These are phyloP conservation scores for Sporopachydermia quercuum DNA, from an alignment of 805 yeast species.

Conservation along the genomic window DNA sequence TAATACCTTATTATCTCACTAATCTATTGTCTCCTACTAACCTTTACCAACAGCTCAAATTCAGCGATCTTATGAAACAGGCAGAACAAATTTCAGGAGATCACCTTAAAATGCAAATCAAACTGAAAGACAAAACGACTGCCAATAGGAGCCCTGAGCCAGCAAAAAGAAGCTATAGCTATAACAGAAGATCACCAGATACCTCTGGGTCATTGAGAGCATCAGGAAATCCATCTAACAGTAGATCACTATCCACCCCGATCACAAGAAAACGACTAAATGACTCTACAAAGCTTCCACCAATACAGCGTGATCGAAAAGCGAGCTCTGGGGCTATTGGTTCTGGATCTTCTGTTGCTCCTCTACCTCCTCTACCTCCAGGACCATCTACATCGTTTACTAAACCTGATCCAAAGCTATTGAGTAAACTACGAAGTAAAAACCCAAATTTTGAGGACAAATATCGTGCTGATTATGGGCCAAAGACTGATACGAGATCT, in stretches of 20 bases:
- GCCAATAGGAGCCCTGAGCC: background rate
- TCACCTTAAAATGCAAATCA: constrained; percentile 28
- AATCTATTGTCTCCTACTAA: background rate
- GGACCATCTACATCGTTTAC: background rate
- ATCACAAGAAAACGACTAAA: background rate
- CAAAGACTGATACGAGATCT: background rate
- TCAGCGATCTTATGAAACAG: constrained; percentile 53
- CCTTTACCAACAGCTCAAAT: constrained; percentile 29
- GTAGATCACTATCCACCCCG: too few relatives aligned
- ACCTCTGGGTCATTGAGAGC: background rate
- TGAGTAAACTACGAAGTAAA: background rate
- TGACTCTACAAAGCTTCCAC: too few relatives aligned
- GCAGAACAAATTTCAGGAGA: constrained; percentile 45
- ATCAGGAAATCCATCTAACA: background rate
- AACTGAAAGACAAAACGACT: constrained; percentile 14
- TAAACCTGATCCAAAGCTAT: background rate
- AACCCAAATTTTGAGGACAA: background rate
- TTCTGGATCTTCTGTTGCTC: too few relatives aligned
- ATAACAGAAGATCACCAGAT: background rate
- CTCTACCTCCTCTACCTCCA: too few relatives aligned
- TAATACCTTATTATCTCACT: too few relatives aligned
- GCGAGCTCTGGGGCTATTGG: too few relatives aligned
- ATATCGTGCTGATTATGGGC: constrained; percentile 1
- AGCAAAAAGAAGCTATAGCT: constrained; percentile 2
- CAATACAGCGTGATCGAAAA: background rate